These are phyloP conservation scores for Chaetomium strumarium DNA, from an alignment of 2,329 filamentous ascomycete species.

Conservation along the genomic window DNA sequence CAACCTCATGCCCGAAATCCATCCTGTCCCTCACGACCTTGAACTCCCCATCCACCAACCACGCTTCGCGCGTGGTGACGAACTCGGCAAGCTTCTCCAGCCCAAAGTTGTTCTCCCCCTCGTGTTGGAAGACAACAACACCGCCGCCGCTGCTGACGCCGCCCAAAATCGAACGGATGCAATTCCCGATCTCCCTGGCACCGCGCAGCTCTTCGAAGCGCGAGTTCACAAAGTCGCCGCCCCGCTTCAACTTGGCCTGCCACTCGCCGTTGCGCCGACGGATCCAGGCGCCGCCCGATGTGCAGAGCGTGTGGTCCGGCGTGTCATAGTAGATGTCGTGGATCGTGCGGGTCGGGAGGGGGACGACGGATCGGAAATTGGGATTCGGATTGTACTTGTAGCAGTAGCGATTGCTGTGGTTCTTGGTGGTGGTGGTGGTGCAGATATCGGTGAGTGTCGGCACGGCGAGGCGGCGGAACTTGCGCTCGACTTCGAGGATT, in stretches of 20 bases:
- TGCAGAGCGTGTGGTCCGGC: not conserved
- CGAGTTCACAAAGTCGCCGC: conserved; percentile 9
- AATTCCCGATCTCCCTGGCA: not conserved
- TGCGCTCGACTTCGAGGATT: conserved; percentile 18
- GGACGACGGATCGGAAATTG: conserved; percentile 2
- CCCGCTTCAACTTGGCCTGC: conserved; percentile 12
- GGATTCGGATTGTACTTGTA: too few relatives aligned
- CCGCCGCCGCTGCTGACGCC: not conserved
- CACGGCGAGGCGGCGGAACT: conserved; percentile 15
- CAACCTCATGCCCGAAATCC: conserved; percentile 18
- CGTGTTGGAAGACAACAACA: not conserved
- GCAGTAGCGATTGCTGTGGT: too few relatives aligned
- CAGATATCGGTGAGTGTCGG: not conserved
- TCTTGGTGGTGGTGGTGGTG: not conserved
- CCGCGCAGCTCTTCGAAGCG: conserved; percentile 10
- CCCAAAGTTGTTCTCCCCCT: conserved; percentile 8
- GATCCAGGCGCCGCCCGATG: conserved; percentile 6
- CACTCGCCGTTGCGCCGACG: conserved; percentile 13
- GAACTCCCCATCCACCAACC: conserved; percentile 13
- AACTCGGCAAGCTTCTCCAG: conserved; percentile 17
- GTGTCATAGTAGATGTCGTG: conserved; percentile 21
- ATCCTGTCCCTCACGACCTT: conserved; percentile 15
- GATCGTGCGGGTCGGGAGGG: conserved; percentile 6
- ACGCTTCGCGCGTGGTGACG: conserved; percentile 10
- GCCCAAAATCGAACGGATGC: not conserved